Base-by-base conservation (phyloP, 768 basidiomycete genomes). In the Tephrocybe sp. region DNA sequence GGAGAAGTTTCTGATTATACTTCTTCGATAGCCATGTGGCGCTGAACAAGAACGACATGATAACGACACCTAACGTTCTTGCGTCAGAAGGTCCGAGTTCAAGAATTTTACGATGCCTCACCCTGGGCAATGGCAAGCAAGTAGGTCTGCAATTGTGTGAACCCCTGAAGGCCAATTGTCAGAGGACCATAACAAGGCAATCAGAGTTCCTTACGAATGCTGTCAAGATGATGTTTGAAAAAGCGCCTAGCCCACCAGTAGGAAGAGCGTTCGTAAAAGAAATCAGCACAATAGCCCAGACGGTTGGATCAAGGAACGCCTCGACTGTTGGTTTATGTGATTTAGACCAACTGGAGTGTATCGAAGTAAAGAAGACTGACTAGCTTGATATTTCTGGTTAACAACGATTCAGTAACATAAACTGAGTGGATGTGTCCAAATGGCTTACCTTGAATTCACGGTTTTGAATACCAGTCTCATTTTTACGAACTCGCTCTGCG, bases 381-480 rank as follows among this genome's bases (percentile, higher is more conserved):
- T 39, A 33, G 63, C 69, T 67, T 71, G 71, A 52, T 69, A 60
- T 50, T 58, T 59, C 66, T 66, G 34, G 14, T 1, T 12, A n/a
- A 15, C 11, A 2, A 18, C 24, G 6, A 25, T 24, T 30, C 20
- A 42, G 14, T 12, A 11, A 21, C 3, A 9, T n/a, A n/a, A 20
- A 12, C 18, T 39, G 18, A 39, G 3, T 2, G 12, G 20, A 18
- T 39, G 26, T 9, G 8, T 17, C 17, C 36, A 37, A 12, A 17
- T 14, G 53, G 28, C 39, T n/a, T 10, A 68, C 64, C 64, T 80
- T 81, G 66, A 78, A 80, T 36, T 69, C 64, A 54, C 68, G 73
- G 58, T 80, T 79, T 59, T 80, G 79, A 12, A 80, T 72, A 15
- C 77, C 77, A 20, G 76, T 77, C 41, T 79, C 73, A 53, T 81